These are phyloP conservation scores for Fusarium denticulatum DNA, from an alignment of 2,329 filamentous ascomycete genomes.

Conservation along the genomic window DNA sequence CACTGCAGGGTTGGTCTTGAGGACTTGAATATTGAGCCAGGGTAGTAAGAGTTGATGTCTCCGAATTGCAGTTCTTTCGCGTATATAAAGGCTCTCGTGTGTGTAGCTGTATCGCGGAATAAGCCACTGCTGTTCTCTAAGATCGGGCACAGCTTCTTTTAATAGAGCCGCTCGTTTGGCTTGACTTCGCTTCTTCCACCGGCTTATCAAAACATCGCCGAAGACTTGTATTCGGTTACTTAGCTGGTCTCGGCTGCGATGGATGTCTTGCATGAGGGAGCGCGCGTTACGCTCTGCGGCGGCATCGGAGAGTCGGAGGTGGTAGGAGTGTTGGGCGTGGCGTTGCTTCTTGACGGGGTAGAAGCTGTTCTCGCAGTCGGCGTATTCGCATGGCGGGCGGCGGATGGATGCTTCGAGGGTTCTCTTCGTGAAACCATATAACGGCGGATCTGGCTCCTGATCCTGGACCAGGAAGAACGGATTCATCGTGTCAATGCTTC, in stretches of 20 bases:
- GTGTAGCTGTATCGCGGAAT: rapidly evolving
- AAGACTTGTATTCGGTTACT: background rate
- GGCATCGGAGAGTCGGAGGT: rapidly evolving
- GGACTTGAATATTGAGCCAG: background rate
- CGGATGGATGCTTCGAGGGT: background rate
- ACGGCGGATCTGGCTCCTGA: background rate
- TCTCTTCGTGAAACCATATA: too few species aligned
- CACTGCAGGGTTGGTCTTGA: rapidly evolving
- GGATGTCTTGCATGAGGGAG: rapidly evolving
- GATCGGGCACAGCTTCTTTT: rapidly evolving
- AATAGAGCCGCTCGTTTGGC: rapidly evolving
- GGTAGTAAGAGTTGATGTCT: background rate
- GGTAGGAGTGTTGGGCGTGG: background rate
- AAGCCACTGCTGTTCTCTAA: rapidly evolving
- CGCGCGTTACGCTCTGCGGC: rapidly evolving
- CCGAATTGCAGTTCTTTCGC: rapidly evolving
- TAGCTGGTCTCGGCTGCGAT: rapidly evolving
- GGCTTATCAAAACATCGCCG: rapidly evolving
- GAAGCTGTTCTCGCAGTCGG: background rate
- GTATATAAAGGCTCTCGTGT: rapidly evolving
- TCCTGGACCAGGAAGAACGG: rapidly evolving
- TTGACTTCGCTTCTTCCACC: rapidly evolving
- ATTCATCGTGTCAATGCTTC: background rate
- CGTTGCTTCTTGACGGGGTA: background rate
- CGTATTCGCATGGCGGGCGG: rapidly evolving